Evolutionary conservation across 306 rosid genomes (phyloP), one percentile per base, ranked within the genome.

Genomic region (Luffa aegyptiaca): DNA sequence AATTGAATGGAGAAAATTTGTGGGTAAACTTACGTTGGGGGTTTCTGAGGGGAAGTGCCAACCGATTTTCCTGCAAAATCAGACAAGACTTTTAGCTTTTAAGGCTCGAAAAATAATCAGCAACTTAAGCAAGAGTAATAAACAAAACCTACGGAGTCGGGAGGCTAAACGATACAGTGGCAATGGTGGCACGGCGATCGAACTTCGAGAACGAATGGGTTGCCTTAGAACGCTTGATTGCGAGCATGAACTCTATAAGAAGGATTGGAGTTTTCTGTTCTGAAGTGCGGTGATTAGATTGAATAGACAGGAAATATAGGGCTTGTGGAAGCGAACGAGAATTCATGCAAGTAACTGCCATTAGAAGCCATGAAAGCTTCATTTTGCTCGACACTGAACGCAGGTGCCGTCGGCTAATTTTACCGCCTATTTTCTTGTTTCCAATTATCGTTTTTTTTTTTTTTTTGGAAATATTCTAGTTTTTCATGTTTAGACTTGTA

Each of bases 1-100:
- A 76, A 45, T 44, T 10, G 59, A 45, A 52, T 53, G 41, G 39
- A 6, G 58, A 16, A 83, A 81, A 49, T 52, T 9, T n/a, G 52
- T 35, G 35, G n/a, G 63, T 44, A 42, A 75, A 86, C 98, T 89
- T 89, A 93, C 98, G 85, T 82, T 44, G 92, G 87, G 57, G 68
- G 73, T 79, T 92, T 88, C 80, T 83, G 89, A 8, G 87, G 46
- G 59, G 89, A 35, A 61, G 2, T 81, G 49, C 86, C 77, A 41
- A 66, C 86, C 3, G 93, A 87, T 62, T 87, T 87, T 89, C 90
- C 97, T 93, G 88, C 75, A 84, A 79, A 80, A 66, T 45, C 5
- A 84, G 44, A 85, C 21, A 16, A 20, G 51, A 33, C 77, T 36
- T 39, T 76, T 42, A 83, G 82, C 39, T 53, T 51, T 10, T 74